Evolutionary conservation across 2,329 filamentous ascomycete species (phyloP).

Genomic region (Colletotrichum phormii): DNA sequence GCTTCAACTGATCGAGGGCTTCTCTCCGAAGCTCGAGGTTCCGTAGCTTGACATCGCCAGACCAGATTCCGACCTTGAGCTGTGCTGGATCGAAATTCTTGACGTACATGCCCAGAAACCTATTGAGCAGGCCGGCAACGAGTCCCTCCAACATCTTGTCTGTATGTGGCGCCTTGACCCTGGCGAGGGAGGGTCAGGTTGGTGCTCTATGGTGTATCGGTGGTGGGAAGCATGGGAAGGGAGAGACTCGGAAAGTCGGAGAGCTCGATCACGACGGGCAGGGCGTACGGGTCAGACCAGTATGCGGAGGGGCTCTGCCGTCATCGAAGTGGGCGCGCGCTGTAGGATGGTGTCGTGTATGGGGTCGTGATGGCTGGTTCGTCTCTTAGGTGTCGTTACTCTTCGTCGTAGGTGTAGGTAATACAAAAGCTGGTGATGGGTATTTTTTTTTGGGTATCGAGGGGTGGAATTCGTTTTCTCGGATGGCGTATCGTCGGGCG

Average conservation of each 20-base stretch:
- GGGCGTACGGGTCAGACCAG: background rate
- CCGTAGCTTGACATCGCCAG: constrained; percentile 93
- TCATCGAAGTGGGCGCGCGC: constrained; percentile 11
- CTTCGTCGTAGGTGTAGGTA: background rate
- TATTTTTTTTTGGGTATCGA: constrained; percentile 11
- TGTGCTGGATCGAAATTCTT: constrained; percentile 99
- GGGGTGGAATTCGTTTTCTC: background rate
- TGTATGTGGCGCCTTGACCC: constrained; percentile 74
- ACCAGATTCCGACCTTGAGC: constrained; percentile 99
- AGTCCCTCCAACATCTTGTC: constrained; percentile 93
- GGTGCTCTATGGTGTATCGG: constrained; percentile 14
- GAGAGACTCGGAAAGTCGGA: constrained; percentile 11
- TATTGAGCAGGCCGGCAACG: constrained; percentile 96
- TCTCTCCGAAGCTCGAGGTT: constrained; percentile 93
- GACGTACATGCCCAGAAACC: constrained; percentile 99
- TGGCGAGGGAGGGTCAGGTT: constrained; percentile 55
- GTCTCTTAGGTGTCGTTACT: background rate
- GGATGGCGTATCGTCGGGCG: constrained; percentile 4
- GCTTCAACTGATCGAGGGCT: constrained; percentile 94
- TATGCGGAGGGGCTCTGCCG: background rate
- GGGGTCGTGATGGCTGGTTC: constrained; percentile 4
- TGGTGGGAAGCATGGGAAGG: constrained; percentile 21
- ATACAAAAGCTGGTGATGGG: background rate
- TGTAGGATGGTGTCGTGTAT: background rate
- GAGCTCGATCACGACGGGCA: background rate